These are phyloP conservation scores for Linnemannia schmuckeri DNA, from an alignment of 192 early-diverging fungal species.

Conservation along the genomic window DNA sequence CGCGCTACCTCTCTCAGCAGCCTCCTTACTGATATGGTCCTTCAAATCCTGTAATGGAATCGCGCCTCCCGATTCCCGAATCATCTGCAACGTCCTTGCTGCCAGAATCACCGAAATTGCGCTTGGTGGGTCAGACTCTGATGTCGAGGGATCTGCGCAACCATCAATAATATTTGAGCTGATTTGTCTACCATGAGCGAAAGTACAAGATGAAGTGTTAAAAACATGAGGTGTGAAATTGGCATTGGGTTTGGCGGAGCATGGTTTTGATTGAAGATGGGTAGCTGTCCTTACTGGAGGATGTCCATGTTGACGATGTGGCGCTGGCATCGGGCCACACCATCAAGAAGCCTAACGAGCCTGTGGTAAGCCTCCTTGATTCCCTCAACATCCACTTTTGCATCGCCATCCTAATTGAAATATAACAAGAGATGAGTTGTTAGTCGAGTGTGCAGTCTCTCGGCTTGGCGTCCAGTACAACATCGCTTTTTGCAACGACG, in stretches of 20 bases:
- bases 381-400: slow-evolving; percentile 16
- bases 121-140: slow-evolving; percentile 38
- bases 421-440: neutral
- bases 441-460: neutral
- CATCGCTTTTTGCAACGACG: neutral
- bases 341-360: slow-evolving; percentile 30
- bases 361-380: slow-evolving; percentile 25
- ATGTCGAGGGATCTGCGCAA: slow-evolving; percentile 19
- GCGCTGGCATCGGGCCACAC: slow-evolving; percentile 29
- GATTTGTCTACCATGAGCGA: slow-evolving; percentile 36
- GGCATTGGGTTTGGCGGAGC: neutral
- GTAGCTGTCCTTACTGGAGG: slow-evolving; percentile 29
- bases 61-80: slow-evolving; percentile 18
- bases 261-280: too few relatives aligned
- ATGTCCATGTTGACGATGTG: slow-evolving; percentile 41
- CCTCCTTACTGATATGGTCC: slow-evolving; percentile 29
- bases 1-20: slow-evolving; percentile 11
- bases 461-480: neutral
- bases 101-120: slow-evolving; percentile 4
- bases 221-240: neutral
- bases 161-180: slow-evolving; percentile 27
- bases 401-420: slow-evolving; percentile 22
- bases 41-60: slow-evolving; percentile 33
- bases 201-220: neutral
- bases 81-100: slow-evolving; percentile 25